These are phyloP conservation scores for Ochetophila trinervis DNA, from an alignment of 306 rosid species.

Conservation along the genomic window DNA sequence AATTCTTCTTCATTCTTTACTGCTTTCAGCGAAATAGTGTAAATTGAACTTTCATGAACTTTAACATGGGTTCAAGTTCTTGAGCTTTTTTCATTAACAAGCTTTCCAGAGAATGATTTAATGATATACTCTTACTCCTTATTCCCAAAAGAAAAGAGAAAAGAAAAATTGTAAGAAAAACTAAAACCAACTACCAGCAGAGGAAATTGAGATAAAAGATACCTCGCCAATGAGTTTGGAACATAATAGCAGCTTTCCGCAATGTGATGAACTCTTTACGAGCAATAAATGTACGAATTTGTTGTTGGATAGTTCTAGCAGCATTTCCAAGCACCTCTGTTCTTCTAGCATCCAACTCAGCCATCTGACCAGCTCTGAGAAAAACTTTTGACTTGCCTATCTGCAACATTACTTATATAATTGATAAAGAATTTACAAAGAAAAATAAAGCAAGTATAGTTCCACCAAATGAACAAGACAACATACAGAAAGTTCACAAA, in stretches of 20 bases:
- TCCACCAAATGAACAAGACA: no score
- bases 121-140: no score
- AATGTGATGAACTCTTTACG: conserved; percentile 76
- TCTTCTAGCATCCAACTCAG: conserved; percentile 96
- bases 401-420: conserved; percentile 59
- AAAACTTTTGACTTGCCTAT: conserved; percentile 91
- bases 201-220: conserved; percentile 25
- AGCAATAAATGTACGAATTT: conserved; percentile 88
- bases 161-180: neutral
- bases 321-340: conserved; percentile 96
- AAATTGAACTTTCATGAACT: no score
- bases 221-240: conserved; percentile 95
- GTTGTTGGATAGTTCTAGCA: conserved; percentile 87
- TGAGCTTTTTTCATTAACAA: no score
- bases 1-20: no score
- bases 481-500: no score
- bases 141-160: no score
- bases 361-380: conserved; percentile 98
- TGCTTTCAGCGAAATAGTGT: no score
- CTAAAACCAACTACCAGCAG: conserved; percentile 15
- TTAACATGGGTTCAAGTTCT: no score
- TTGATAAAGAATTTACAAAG: no score
- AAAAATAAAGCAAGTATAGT: no score
- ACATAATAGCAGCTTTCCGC: conserved; percentile 76
- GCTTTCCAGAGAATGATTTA: no score